phyloP scores from a whole-genome alignment of 441 rosid species.

The Biscutella laevigata region DNA sequence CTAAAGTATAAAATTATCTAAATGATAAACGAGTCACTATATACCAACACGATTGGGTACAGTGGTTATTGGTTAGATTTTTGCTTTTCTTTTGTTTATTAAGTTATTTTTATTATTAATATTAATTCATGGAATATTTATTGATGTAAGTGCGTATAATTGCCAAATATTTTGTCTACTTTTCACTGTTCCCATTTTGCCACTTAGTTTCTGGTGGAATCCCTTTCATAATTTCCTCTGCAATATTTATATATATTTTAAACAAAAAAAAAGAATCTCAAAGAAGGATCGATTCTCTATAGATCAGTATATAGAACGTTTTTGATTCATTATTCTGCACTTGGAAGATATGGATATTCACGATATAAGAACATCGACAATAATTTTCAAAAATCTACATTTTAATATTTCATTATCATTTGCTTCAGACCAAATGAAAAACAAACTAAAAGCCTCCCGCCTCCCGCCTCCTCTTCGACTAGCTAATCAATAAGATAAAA shows the following conservation, averaged over 20 bases:
- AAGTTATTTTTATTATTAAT: neutral
- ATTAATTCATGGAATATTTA: slow-evolving; percentile 7
- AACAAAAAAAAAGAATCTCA: too few relatives aligned
- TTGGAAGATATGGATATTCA: neutral
- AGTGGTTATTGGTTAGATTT: slow-evolving; percentile 19
- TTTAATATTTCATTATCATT: too few relatives aligned
- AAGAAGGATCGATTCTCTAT: slow-evolving; percentile 5
- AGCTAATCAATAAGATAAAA: too few relatives aligned
- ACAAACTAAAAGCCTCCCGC: too few relatives aligned
- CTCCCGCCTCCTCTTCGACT: too few relatives aligned
- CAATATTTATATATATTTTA: too few relatives aligned
- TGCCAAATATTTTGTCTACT: slow-evolving; percentile 19
- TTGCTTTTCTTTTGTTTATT: neutral
- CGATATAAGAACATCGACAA: too few relatives aligned
- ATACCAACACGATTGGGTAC: slow-evolving; percentile 18
- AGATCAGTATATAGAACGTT: neutral
- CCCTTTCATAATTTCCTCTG: slow-evolving; percentile 15
- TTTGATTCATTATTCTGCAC: slow-evolving; percentile 13
- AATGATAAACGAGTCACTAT: slow-evolving; percentile 21
- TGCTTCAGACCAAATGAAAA: too few relatives aligned
- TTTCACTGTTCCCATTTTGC: slow-evolving; percentile 14
- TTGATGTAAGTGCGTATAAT: slow-evolving; percentile 21
- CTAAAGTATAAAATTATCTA: slow-evolving; percentile 9
- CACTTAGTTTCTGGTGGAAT: slow-evolving; percentile 23
- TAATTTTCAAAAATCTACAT: too few relatives aligned